Percentiles rank a stretch among this genome's conserved stretches.
Evolutionary conservation across 2,329 filamentous ascomycete genomes (phyloP).

Genomic region (Paraconiothyrium brasiliense): DNA sequence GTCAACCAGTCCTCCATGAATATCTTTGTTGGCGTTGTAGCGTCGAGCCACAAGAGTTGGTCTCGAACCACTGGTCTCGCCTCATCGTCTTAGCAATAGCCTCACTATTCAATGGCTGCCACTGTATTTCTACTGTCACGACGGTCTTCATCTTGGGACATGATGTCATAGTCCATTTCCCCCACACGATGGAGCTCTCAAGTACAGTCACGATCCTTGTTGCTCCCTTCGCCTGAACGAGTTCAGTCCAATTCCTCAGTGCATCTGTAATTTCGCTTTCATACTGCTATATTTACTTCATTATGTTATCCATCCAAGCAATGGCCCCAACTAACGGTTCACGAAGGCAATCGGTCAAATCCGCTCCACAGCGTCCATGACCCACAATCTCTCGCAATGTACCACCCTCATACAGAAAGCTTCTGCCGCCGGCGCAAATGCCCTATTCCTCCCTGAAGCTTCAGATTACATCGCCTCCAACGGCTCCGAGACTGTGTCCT

Average conservation of each 20-base stretch:
- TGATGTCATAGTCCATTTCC: not conserved
- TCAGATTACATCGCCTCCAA: constrained; percentile 83
- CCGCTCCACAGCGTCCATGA: constrained; percentile 81
- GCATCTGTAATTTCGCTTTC: too few species aligned
- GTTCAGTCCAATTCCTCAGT: too few species aligned
- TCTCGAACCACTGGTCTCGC: not conserved
- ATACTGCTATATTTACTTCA: not conserved
- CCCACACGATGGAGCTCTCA: too few species aligned
- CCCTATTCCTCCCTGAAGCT: constrained; percentile 92
- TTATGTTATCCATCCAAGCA: not conserved
- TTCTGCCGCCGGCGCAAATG: constrained; percentile 78
- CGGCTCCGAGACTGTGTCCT: constrained; percentile 71
- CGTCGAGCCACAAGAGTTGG: not conserved
- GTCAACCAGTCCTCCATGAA: not conserved
- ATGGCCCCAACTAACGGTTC: not conserved
- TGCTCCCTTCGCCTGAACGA: too few species aligned
- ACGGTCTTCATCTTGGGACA: not conserved
- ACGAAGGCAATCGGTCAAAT: constrained; percentile 85
- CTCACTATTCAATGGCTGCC: not conserved
- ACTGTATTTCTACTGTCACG: not conserved
- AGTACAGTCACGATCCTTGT: too few species aligned
- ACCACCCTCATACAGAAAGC: constrained; percentile 76
- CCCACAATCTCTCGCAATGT: constrained; percentile 83
- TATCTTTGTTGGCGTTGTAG: not conserved
- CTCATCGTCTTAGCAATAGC: too few species aligned